These are phyloP conservation scores for Gilbertella persicaria DNA, from an alignment of 371 early-diverging fungal genomes.

Conservation along the genomic window DNA sequence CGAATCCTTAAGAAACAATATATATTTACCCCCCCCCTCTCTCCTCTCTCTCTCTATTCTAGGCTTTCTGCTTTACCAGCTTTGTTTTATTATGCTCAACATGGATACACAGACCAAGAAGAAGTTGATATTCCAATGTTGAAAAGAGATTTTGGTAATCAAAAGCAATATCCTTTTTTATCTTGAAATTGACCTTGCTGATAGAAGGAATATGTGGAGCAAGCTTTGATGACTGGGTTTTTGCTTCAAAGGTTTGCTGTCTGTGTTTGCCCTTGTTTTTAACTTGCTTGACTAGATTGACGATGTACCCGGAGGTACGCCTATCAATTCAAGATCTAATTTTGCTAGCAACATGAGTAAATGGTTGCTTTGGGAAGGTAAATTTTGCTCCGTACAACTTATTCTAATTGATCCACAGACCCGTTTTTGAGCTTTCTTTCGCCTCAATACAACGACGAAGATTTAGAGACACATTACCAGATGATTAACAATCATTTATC, in stretches of 20 bases:
- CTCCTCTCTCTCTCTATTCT: background rate
- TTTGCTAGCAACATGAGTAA: slow-evolving; percentile 80
- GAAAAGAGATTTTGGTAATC: slow-evolving; percentile 62
- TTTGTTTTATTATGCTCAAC: slow-evolving; percentile 75
- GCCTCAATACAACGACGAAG: slow-evolving; percentile 71
- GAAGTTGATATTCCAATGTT: slow-evolving; percentile 63
- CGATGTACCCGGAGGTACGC: slow-evolving; percentile 47
- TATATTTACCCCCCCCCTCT: too few relatives aligned
- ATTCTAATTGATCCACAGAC: slow-evolving; percentile 42
- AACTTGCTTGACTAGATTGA: slow-evolving; percentile 46
- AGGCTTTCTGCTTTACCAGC: slow-evolving; percentile 75
- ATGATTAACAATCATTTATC: slow-evolving; percentile 51
- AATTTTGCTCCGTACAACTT: background rate
- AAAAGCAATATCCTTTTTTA: background rate
- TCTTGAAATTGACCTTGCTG: background rate
- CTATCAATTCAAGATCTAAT: slow-evolving; percentile 52
- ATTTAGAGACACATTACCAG: slow-evolving; percentile 68
- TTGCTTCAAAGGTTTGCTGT: slow-evolving; percentile 71
- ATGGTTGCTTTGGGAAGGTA: slow-evolving; percentile 87
- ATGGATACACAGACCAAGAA: slow-evolving; percentile 63
- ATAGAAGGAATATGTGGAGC: slow-evolving; percentile 79
- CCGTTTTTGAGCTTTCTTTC: slow-evolving; percentile 75
- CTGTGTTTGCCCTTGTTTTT: too few relatives aligned
- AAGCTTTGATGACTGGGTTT: slow-evolving; percentile 71
- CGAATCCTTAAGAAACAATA: background rate